Conservation (phyloP, 306 rosid genomes). For the Phaseolus lunatus region DNA sequence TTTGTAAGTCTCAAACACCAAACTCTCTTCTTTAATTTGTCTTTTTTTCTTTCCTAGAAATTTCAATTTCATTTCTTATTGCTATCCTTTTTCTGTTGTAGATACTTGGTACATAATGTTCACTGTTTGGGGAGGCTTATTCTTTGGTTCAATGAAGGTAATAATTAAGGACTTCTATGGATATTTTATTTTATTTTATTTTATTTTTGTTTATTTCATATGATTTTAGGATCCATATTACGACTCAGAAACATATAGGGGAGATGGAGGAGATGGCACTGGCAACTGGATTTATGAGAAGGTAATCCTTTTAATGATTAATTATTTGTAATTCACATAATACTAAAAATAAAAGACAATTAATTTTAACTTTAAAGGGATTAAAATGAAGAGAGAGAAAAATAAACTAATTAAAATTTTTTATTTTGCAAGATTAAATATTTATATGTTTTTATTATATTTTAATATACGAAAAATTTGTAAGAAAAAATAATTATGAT, state of each 20-base stretch:
- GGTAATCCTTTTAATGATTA: constrained; percentile 51
- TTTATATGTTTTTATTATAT: no score
- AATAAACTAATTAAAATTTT: no score
- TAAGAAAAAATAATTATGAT: no score
- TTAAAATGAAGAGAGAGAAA: no score
- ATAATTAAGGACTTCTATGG: not conserved
- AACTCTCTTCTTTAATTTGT: not conserved
- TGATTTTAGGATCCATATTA: constrained; percentile 84
- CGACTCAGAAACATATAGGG: constrained; percentile 77
- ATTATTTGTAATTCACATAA: no score
- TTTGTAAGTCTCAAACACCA: constrained; percentile 57
- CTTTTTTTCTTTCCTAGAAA: not conserved
- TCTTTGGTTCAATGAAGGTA: constrained; percentile 95
- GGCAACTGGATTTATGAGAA: constrained; percentile 92
- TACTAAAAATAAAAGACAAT: no score
- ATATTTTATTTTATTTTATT: not conserved
- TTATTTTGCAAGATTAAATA: no score
- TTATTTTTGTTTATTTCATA: not conserved
- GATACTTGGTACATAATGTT: constrained; percentile 62
- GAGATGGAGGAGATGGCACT: constrained; percentile 88
- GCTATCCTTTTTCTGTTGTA: constrained; percentile 21
- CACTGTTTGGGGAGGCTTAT: constrained; percentile 90
- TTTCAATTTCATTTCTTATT: constrained; percentile 14
- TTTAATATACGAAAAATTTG: no score
- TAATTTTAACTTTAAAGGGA: no score